Percentiles rank a stretch among this genome's conserved stretches.
phyloP scores from a whole-genome alignment of 2,329 filamentous ascomycete species.

The Aspergillaceae sp. region DNA sequence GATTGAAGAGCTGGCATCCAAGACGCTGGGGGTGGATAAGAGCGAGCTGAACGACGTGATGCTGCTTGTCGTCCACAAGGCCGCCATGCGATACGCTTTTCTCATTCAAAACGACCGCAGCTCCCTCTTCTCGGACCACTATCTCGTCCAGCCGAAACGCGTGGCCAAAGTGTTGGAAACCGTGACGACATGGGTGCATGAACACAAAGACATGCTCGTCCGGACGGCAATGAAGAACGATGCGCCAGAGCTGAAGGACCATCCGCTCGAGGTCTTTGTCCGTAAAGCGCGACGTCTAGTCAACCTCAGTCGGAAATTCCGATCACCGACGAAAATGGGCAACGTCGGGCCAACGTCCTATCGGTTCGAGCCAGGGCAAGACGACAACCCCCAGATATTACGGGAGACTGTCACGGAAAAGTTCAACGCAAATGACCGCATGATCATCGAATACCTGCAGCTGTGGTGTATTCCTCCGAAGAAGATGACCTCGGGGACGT shows the following conservation, averaged over 20 bases:
- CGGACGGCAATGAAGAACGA: slow-evolving; percentile 19
- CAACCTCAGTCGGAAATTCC: slow-evolving; percentile 31
- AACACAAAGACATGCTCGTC: slow-evolving; percentile 36
- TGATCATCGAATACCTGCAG: slow-evolving; percentile 49
- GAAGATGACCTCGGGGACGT: slow-evolving; percentile 29
- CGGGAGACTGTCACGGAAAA: slow-evolving; percentile 26
- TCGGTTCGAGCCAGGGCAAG: slow-evolving; percentile 18
- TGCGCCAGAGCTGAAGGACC: slow-evolving; percentile 16
- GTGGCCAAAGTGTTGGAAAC: slow-evolving; percentile 41
- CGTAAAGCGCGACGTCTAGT: slow-evolving; percentile 37
- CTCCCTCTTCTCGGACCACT: slow-evolving; percentile 30
- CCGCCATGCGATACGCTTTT: slow-evolving; percentile 23
- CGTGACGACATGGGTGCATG: slow-evolving; percentile 49
- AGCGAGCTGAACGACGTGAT: slow-evolving; percentile 23
- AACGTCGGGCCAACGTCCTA: slow-evolving; percentile 34
- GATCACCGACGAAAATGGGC: slow-evolving; percentile 36
- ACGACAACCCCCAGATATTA: slow-evolving; percentile 19
- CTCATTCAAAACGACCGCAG: slow-evolving; percentile 26
- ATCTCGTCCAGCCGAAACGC: slow-evolving; percentile 44
- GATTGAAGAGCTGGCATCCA: slow-evolving; percentile 30
- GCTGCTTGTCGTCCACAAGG: slow-evolving; percentile 29
- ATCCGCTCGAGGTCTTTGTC: slow-evolving; percentile 38
- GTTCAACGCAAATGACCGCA: slow-evolving; percentile 44
- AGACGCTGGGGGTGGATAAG: slow-evolving; percentile 23
- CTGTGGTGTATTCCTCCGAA: slow-evolving; percentile 40